Base-by-base conservation (phyloP, 192 early-diverging fungal genomes). In the Umbelopsis ramanniana region DNA sequence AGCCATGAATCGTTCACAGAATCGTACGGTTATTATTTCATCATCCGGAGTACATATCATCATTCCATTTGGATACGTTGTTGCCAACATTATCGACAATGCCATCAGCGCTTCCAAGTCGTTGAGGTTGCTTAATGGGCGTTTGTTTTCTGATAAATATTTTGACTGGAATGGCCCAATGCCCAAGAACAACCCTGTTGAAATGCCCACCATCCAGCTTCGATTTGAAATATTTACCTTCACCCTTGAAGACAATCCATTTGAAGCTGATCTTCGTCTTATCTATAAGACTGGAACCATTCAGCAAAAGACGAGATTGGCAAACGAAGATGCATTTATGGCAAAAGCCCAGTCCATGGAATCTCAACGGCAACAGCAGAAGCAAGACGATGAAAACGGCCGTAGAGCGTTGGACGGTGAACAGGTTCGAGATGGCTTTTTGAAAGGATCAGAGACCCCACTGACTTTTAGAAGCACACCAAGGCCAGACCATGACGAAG, bases 171-270 rank as follows among this genome's bases (percentile, higher is more conserved):
- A 74, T 45, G 72, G 75, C 9, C 70, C 79, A 1, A 69, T 24
- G 1, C 46, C 53, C 6, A 76, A 74, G 29, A 52, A 67, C 47
- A 74, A 57, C 2, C 81, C 83, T 0, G 46, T 76, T 12, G 0
- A 55, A 3, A 50, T 84, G 33, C 75, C 81, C 6, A 60, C 46
- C 21, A 60, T 82, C 12, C 66, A 50, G 14, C 29, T 84, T 23
- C 54, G 55, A 5, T 74, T 82, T 52, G 71, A 69, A 5, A 66
- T 70, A 8, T 48, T 84, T 17, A 77, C 74, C 0, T 54, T 84
- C 15, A 55, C 78, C 4, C 46, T 84, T 29, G 81, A 84, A 24
- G 83, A 84, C 46, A 81, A 84, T 70, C 83, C 83, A 19, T 82
- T 84, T 54, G 83, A 84, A 70, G 70, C 68, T 37, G 40, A 70